Base-by-base conservation (phyloP, 2,329 filamentous ascomycete genomes). In the Claviceps fusiformis region DNA sequence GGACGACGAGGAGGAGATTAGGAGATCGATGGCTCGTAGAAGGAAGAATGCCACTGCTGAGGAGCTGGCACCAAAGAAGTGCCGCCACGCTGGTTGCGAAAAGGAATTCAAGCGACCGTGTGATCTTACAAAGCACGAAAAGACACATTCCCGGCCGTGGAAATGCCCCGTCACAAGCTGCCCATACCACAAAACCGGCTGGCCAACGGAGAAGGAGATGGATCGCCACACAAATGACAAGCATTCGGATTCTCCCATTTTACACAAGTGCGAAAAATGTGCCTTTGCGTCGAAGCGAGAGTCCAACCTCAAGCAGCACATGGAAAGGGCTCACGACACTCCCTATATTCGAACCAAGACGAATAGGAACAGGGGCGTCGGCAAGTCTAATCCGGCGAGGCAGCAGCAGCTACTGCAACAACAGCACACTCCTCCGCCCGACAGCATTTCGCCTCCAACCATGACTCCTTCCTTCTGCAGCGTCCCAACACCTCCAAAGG, bases 61-160 rank as follows among this genome's bases (percentile, higher is more conserved):
- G 70, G 86, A 95, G 69, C 82, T 92, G 52, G 83, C 88, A 50
- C 86, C 82, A 55, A 85, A 92, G 72, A 82, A 82, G 63, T 95
- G 89, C 76, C 79, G 79, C 59, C 81, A 90, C 66, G 75, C 76
- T 5, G 81, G 81, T 45, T 97, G 92, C 73, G 83, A 82, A 70
- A 96, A 95, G 73, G 83, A 92, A 70, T 97, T 97, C 75, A 95
- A 93, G 72, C 85, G 93, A 59, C 89, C 89, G n/a, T 97, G 93
- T 71, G 93, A 98, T 69, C 76, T 97, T 57, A 96, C 90, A 61
- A 97, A 97, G 77, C 93, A 98, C 72, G 87, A 95, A 74, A 98
- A 97, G 77, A 97, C 92, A 0, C 93, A 98, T 70, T 90, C 89
- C 55, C 87, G 93, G 41, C 93, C 92, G 10, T 96, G 88, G 87